Conservation (phyloP, 257 asterid species). For the Fraxinus pennsylvanica region DNA sequence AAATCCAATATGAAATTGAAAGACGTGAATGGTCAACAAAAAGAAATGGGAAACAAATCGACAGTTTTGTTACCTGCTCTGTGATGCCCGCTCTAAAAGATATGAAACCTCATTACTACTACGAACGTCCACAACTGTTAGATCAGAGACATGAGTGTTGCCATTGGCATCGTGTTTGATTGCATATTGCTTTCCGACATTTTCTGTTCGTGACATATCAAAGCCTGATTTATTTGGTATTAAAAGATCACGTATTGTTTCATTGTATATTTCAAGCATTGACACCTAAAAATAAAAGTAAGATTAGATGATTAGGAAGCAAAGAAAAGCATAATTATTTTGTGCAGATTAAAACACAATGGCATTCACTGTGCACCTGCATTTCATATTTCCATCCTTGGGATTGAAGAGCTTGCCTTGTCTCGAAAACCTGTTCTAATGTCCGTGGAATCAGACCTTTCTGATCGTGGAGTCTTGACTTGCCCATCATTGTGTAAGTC, state of each 20-base stretch:
- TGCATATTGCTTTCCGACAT: constrained; percentile 67
- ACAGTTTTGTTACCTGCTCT: constrained; percentile 63
- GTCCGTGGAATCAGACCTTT: constrained; percentile 94
- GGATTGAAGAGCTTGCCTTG: constrained; percentile 71
- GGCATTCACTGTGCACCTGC: constrained; percentile 58
- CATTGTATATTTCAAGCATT: constrained; percentile 98
- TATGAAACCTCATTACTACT: constrained; percentile 87
- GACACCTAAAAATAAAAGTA: constrained; percentile 56
- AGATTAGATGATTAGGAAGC: neutral
- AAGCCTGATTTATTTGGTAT: constrained; percentile 56
- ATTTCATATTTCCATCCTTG: constrained; percentile 99
- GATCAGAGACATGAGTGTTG: constrained; percentile 79
- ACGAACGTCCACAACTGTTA: constrained; percentile 71
- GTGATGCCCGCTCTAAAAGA: constrained; percentile 89
- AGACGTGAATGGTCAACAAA: neutral
- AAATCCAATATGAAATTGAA: neutral
- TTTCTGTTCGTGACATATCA: constrained; percentile 61
- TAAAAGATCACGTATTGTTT: constrained; percentile 79
- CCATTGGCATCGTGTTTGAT: constrained; percentile 87
- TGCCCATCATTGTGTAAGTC: constrained; percentile 98
- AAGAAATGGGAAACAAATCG: neutral
- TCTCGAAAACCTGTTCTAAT: constrained; percentile 85
- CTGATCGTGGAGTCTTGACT: constrained; percentile 60
- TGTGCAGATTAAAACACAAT: neutral
- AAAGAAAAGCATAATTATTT: neutral